Percentiles rank a stretch among this genome's conserved stretches.
phyloP scores from a whole-genome alignment of 805 yeast species.

The Pichia nanzhaoensis region DNA sequence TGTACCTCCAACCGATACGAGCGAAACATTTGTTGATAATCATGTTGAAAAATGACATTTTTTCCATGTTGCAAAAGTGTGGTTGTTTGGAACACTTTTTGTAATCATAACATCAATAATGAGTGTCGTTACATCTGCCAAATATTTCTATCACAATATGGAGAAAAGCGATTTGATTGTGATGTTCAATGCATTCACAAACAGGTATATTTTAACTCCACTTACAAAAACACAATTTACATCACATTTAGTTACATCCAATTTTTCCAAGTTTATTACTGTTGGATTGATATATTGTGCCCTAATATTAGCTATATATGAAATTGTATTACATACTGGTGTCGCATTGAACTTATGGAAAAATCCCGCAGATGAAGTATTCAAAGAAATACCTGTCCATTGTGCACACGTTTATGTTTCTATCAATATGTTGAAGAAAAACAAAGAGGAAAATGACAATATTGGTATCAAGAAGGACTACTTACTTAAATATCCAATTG shows the following conservation, averaged over 20 bases:
- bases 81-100: no score
- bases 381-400: constrained; percentile 68
- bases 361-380: constrained; percentile 42
- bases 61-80: no score
- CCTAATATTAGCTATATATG: constrained; percentile 20
- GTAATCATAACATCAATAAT: no score
- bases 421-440: constrained; percentile 33
- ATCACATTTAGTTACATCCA: constrained; percentile 18
- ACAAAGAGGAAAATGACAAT: constrained; percentile 12
- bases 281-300: constrained; percentile 21
- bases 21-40: neutral
- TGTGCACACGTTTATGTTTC: constrained; percentile 66
- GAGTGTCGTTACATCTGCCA: no score
- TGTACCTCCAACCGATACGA: neutral
- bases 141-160: neutral
- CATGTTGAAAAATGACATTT: no score
- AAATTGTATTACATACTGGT: constrained; percentile 20
- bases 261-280: constrained; percentile 23
- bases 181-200: constrained; percentile 8
- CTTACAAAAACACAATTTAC: constrained; percentile 18
- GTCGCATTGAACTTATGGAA: constrained; percentile 24
- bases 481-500: constrained; percentile 33
- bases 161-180: constrained; percentile 1
- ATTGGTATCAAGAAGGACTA: constrained; percentile 1
- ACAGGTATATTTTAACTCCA: constrained; percentile 13